These are phyloP conservation scores for Sequoia sempervirens DNA, from an alignment of 75 land plant species.

Conservation along the genomic window DNA sequence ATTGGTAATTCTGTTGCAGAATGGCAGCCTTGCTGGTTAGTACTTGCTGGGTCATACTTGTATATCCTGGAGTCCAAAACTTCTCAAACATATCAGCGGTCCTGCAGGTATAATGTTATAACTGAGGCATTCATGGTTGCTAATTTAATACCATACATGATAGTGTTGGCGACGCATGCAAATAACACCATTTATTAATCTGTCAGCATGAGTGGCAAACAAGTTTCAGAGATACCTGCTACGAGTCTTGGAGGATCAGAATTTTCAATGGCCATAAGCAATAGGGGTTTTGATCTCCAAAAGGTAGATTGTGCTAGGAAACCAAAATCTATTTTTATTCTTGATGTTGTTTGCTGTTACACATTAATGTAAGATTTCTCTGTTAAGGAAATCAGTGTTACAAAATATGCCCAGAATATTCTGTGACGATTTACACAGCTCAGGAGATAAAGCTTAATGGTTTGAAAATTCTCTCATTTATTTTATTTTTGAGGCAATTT, in stretches of 20 bases:
- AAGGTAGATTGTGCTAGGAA: constrained; percentile 69
- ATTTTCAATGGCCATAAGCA: constrained; percentile 64
- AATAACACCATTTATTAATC: constrained; percentile 4
- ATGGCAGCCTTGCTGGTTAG: constrained; percentile 86
- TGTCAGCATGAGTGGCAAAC: constrained; percentile 75
- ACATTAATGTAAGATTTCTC: not conserved
- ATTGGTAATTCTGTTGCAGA: constrained; percentile 70
- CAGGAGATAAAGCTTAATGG: not conserved
- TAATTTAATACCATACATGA: not conserved
- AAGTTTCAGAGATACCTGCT: constrained; percentile 69
- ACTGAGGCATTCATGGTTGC: not conserved
- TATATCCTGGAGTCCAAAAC: constrained; percentile 78
- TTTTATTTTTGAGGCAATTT: not conserved
- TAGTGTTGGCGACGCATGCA: not conserved
- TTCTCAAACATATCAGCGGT: constrained; percentile 70
- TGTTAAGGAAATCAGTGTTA: not conserved
- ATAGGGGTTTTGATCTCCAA: constrained; percentile 70
- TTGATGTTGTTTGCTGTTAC: not conserved
- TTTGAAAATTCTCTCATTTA: not conserved
- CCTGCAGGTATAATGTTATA: constrained; percentile 48
- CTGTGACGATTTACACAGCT: not conserved
- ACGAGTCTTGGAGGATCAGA: constrained; percentile 71
- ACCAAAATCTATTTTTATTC: not conserved
- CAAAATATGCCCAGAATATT: not conserved
- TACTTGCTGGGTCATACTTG: constrained; percentile 70